Base-by-base conservation (phyloP, 108 stramenopile genomes). In the Nannochloropsis salina region DNA sequence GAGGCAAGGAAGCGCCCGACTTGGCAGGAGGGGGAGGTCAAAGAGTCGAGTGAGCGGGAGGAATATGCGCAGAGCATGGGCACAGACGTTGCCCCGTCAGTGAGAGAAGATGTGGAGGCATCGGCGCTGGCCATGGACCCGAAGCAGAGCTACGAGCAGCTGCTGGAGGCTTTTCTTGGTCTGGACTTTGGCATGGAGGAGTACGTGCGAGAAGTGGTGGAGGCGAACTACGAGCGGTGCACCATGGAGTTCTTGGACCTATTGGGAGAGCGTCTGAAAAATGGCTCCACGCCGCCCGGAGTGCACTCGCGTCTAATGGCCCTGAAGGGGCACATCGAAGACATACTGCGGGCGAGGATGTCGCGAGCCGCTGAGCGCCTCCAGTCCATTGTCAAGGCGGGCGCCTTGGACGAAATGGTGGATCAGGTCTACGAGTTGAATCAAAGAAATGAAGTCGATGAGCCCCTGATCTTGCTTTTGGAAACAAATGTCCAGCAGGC, bases 401-500 rank as follows among this genome's bases (percentile, higher is more conserved):
- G 81, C 22, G 41, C 22, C 81, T 11, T 41, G 40, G 41, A 41
- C 81, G 81, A n/a, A 11, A 81, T 81, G 81, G 11, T 41, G 22
- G 41, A 22, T 11, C 11, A 81, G 81, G 31, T 81, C 11, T 22
- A 22, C 81, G 40, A 41, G 40, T 31, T 22, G 81, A 22, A 22
- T 11, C 22, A 22, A 11, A 20, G 81, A 8, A 40, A 11, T 8
- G 61, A 74, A 6, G n/a, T 74, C n/a, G 61, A 74, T 9, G 40
- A 81, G 81, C 81, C 81, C 40, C 31, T 81, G 20, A 22, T 81
- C 40, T 41, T 81, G 81, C 81, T 81, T 5, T 40, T 81, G 22
- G 81, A 81, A 40, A 41, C 81, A 11, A 81, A 81, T 41, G 41
- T 81, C 5, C 22, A 81, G 81, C 81, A 81, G 81, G 81, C 81